Conservation (phyloP, 2,329 filamentous ascomycete species). For the Ophiostoma fasciatum region DNA sequence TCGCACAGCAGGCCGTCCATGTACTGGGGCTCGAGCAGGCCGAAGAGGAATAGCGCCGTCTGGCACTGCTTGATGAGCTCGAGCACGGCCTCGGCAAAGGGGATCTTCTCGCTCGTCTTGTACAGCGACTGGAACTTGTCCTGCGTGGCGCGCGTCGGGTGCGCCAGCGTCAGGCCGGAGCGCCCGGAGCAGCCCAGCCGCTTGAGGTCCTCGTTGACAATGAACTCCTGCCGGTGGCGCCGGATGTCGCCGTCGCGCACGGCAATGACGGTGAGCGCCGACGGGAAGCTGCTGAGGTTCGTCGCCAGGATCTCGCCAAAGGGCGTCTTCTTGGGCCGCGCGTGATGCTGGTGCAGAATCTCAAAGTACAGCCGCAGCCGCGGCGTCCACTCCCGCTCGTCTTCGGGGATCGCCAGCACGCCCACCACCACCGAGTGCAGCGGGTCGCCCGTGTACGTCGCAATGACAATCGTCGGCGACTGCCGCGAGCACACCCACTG, state of each 20-base stretch:
- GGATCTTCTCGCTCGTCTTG: constrained; percentile 68
- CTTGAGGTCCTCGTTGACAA: constrained; percentile 91
- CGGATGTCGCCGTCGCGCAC: constrained; percentile 76
- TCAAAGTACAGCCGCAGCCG: constrained; percentile 73
- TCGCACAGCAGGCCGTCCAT: constrained; percentile 89
- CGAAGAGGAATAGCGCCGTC: constrained; percentile 74
- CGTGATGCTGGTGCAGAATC: constrained; percentile 72
- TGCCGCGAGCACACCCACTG: constrained; percentile 93
- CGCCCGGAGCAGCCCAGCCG: constrained; percentile 82
- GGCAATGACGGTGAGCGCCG: constrained; percentile 78
- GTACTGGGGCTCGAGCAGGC: constrained; percentile 73
- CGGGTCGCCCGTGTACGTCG: constrained; percentile 80
- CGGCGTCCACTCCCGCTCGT: constrained; percentile 67
- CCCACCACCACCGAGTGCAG: constrained; percentile 65
- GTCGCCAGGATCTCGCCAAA: constrained; percentile 85
- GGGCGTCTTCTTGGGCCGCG: constrained; percentile 64
- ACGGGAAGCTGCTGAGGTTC: constrained; percentile 83
- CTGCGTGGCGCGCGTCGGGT: constrained; percentile 66
- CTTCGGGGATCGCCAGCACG: constrained; percentile 66
- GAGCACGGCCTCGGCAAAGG: constrained; percentile 62
- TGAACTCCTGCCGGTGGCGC: constrained; percentile 68
- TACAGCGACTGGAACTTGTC: constrained; percentile 90
- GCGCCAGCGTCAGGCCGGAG: constrained; percentile 65
- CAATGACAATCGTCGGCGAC: constrained; percentile 82
- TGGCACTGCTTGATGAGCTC: constrained; percentile 89